These are phyloP conservation scores for Mortierella alpina DNA, from an alignment of 192 early-diverging fungal genomes.

Conservation along the genomic window DNA sequence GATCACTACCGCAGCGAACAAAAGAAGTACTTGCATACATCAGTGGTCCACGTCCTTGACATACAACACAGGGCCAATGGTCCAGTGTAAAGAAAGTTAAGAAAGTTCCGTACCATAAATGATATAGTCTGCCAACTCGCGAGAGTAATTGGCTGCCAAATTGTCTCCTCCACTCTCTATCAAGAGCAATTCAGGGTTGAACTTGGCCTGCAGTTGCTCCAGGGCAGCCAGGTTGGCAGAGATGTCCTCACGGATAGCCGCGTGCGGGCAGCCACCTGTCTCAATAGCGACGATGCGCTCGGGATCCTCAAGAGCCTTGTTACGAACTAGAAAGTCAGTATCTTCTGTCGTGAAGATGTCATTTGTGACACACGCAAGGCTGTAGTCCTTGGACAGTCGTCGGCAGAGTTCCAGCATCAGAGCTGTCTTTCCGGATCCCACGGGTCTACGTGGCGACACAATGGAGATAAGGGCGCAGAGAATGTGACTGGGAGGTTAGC, in stretches of 20 bases:
- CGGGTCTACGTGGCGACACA: slow-evolving; percentile 68
- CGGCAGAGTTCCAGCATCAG: slow-evolving; percentile 92
- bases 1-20: slow-evolving; percentile 70
- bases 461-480: slow-evolving; percentile 10
- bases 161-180: slow-evolving; percentile 97
- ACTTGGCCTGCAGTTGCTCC: slow-evolving; percentile 88
- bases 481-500: too few relatives aligned
- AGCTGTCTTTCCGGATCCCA: slow-evolving; percentile 95
- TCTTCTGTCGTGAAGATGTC: slow-evolving; percentile 98
- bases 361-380: slow-evolving; percentile 94
- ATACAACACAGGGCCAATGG: neutral
- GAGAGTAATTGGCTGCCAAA: slow-evolving; percentile 86
- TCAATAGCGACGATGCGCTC: slow-evolving; percentile 94
- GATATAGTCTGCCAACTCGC: slow-evolving; percentile 89
- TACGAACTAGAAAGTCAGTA: slow-evolving; percentile 92
- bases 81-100: neutral
- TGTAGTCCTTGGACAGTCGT: slow-evolving; percentile 80
- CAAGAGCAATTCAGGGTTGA: slow-evolving; percentile 84
- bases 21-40: neutral
- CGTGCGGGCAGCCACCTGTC: slow-evolving; percentile 96
- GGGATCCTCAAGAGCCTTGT: slow-evolving; percentile 84
- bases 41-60: neutral
- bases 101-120: slow-evolving; percentile 70
- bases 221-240: slow-evolving; percentile 93
- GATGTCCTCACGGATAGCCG: slow-evolving; percentile 95